Evolutionary conservation across 1,284 basidiomycete species (phyloP), one percentile per base, ranked within the genome.

Genomic region (Waitea zeae): DNA sequence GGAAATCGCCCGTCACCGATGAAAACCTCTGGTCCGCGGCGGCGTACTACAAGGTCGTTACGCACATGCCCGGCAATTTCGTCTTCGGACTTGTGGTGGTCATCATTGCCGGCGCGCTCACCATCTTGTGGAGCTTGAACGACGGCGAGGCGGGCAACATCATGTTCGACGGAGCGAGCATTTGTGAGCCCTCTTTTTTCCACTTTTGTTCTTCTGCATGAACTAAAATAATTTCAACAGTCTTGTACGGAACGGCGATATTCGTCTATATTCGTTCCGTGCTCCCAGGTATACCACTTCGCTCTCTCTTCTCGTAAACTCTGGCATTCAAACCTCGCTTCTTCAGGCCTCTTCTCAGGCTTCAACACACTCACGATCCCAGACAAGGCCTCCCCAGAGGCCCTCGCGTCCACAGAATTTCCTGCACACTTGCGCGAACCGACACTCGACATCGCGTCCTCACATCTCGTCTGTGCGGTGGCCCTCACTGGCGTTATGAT

Each of bases 131-230:
- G 73, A 83, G 78, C 49, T 58, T 84, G 41, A 59, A 67, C 17
- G 80, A 86, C 42, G 70, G 77, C 5, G 56, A 70, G 43, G 82
- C 81, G 2, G 77, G 70, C 24, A 86, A 86, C 51, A 58, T 86
- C 46, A 84, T 86, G 81, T 86, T 86, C 47, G 81, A 86, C 45
- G 81, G 81, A 15, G 82, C 74, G 30, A 83, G 81, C 49, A 74
- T 83, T 45, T 79, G 81, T 84, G 42, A 50, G 78, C 59, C 12
- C 41, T 13, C 18, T 19, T 28, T 22, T 17, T 20, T 33, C 13
- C 34, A 36, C 17, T 32, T 17, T 3, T 33, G 28, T 30, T 32
- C 34, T 33, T n/a, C 27, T 35, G 12, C 5, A 6, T 11, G 20
- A 35, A 26, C n/a, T 7, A 26, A 26, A 26, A 26, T 26, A 86